These are phyloP conservation scores for Cladosporium colombiae DNA, from an alignment of 2,329 filamentous ascomycete species.

Conservation along the genomic window DNA sequence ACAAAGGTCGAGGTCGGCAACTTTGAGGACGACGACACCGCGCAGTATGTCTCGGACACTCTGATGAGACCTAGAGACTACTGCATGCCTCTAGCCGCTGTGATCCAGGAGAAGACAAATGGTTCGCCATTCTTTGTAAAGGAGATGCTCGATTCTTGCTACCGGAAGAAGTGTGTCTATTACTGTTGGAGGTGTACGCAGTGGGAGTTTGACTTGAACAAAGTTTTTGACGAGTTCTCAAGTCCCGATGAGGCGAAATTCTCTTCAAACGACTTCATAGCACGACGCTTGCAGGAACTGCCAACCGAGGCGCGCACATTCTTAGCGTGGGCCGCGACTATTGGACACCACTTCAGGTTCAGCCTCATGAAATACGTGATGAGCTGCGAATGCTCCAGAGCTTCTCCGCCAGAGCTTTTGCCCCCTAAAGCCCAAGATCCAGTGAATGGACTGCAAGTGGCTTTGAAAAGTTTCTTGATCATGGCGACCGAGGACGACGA, in stretches of 20 bases:
- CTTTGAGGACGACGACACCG: conserved; percentile 75
- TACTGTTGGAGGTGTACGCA: conserved; percentile 81
- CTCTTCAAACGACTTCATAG: conserved; percentile 80
- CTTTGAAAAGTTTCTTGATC: conserved; percentile 78
- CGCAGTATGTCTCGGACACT: conserved; percentile 79
- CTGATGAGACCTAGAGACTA: conserved; percentile 72
- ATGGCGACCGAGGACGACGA: conserved; percentile 82
- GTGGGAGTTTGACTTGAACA: conserved; percentile 85
- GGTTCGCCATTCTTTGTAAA: conserved; percentile 91
- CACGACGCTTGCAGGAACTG: conserved; percentile 73
- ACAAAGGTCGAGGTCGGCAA: conserved; percentile 73
- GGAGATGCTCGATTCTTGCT: conserved; percentile 84
- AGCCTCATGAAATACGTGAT: conserved; percentile 75
- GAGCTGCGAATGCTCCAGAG: conserved; percentile 69
- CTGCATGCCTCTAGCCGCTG: conserved; percentile 73
- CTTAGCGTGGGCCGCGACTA: conserved; percentile 79
- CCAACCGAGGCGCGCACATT: conserved; percentile 74
- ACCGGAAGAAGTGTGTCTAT: conserved; percentile 84
- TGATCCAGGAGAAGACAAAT: conserved; percentile 83
- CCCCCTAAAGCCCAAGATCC: conserved; percentile 66
- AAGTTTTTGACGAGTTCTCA: conserved; percentile 81
- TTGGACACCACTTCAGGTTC: conserved; percentile 84
- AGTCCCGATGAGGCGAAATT: conserved; percentile 76
- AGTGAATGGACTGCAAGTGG: conserved; percentile 76
- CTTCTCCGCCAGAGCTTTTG: conserved; percentile 48